phyloP scores from a whole-genome alignment of 305 asterid genomes.

The Vinca major region DNA sequence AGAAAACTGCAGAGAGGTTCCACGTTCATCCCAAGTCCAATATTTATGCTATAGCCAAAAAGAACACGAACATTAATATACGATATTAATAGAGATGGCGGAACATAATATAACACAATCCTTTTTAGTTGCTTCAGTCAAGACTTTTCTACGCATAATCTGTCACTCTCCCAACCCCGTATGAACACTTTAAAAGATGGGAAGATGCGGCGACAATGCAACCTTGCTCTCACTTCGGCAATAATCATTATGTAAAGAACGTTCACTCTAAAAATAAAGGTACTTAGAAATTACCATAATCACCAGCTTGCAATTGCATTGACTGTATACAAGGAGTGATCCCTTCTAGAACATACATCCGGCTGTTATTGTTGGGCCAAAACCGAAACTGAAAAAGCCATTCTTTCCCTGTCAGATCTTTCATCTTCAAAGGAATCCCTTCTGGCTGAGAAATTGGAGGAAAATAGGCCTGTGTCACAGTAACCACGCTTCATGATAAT shows the following conservation, averaged over 20 bases:
- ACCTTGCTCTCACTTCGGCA: neutral
- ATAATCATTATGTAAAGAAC: slow-evolving; percentile 4
- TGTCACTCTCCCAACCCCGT: neutral
- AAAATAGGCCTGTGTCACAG: slow-evolving; percentile 63
- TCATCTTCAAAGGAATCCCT: slow-evolving; percentile 71
- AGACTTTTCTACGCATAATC: neutral
- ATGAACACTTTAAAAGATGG: neutral
- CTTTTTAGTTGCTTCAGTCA: slow-evolving; percentile 1
- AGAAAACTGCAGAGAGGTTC: neutral
- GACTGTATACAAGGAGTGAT: slow-evolving; percentile 94
- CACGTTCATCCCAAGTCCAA: neutral
- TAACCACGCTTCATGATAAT: slow-evolving; percentile 13
- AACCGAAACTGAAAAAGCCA: slow-evolving; percentile 95
- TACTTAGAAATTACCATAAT: slow-evolving; percentile 53
- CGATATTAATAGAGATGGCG: neutral
- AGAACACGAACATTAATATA: neutral
- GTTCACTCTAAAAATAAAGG: too few relatives aligned
- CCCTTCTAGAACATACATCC: slow-evolving; percentile 99
- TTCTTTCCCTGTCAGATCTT: slow-evolving; percentile 76
- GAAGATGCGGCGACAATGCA: neutral
- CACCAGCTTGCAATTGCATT: slow-evolving; percentile 97
- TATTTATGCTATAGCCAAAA: neutral
- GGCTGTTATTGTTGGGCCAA: slow-evolving; percentile 98
- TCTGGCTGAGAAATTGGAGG: slow-evolving; percentile 84
- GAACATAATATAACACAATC: neutral